Conservation (phyloP, 2,329 filamentous ascomycete species). For the Phialemoniopsis sp. region DNA sequence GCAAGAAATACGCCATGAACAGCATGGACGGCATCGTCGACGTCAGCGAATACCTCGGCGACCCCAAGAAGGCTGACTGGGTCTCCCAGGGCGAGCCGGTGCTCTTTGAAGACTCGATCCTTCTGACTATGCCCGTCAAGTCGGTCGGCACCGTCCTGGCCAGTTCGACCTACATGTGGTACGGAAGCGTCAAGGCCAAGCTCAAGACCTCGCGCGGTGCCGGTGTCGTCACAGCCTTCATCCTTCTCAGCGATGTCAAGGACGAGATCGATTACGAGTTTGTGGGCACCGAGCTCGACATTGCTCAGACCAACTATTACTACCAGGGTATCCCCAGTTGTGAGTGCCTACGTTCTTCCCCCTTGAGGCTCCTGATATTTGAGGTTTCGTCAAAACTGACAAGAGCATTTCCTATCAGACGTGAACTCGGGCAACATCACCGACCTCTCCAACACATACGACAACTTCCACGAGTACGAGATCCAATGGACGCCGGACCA, state of each 20-base stretch:
- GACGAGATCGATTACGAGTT: constrained; percentile 99
- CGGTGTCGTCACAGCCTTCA: constrained; percentile 97
- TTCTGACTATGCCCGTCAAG: constrained; percentile 85
- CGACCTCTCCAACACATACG: constrained; percentile 61
- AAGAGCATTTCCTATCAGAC: constrained; percentile 45
- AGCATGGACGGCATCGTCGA: constrained; percentile 64
- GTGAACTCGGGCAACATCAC: constrained; percentile 70
- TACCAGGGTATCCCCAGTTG: constrained; percentile 91
- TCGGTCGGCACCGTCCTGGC: constrained; percentile 86
- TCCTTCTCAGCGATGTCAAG: constrained; percentile 90
- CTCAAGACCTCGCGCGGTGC: constrained; percentile 79
- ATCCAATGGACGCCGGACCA: constrained; percentile 87
- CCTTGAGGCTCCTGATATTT: too few relatives aligned
- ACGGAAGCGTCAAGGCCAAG: constrained; percentile 83
- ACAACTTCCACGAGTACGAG: constrained; percentile 83
- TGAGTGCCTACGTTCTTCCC: constrained; percentile 49
- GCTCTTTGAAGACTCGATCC: constrained; percentile 61
- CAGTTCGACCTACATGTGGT: constrained; percentile 88
- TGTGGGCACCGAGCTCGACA: constrained; percentile 72
- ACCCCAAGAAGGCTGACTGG: constrained; percentile 79
- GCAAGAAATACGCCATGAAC: constrained; percentile 68
- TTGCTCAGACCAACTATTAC: constrained; percentile 93
- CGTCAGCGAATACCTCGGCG: constrained; percentile 82
- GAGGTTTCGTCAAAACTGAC: too few relatives aligned
- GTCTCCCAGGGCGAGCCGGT: constrained; percentile 77